These are phyloP conservation scores for Colletotrichum costaricense DNA, from an alignment of 2,329 filamentous ascomycete species.

Conservation along the genomic window DNA sequence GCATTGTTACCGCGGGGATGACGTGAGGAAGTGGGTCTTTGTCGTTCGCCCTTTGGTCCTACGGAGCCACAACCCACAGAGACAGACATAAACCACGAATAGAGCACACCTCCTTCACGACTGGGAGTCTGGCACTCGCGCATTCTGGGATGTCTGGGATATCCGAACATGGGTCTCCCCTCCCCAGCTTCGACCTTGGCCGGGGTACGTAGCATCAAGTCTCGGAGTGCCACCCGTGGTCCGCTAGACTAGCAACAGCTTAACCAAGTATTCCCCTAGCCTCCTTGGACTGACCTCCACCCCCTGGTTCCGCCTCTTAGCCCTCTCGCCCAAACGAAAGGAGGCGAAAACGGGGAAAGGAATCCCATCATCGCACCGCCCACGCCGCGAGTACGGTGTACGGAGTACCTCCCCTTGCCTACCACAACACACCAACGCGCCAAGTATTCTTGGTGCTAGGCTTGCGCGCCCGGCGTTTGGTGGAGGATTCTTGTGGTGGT, in stretches of 20 bases:
- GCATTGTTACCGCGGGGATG: conserved; percentile 27
- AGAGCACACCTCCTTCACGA: too few relatives aligned
- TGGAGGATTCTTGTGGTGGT: conserved; percentile 25
- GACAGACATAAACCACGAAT: too few relatives aligned
- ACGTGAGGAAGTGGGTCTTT: conserved; percentile 29
- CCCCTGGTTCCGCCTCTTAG: background rate
- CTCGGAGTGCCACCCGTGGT: conserved; percentile 33
- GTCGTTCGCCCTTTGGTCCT: conserved; percentile 15
- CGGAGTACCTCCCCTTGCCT: background rate
- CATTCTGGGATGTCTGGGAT: background rate
- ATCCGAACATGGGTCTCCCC: conserved; percentile 1
- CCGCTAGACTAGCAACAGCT: conserved; percentile 11
- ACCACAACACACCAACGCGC: background rate
- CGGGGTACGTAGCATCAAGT: conserved; percentile 10
- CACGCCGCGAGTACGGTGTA: too few relatives aligned
- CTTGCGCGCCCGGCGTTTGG: conserved; percentile 12
- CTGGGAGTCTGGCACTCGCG: background rate
- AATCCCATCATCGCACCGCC: conserved; percentile 2
- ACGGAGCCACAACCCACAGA: background rate
- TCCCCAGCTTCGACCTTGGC: background rate
- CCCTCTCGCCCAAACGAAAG: background rate
- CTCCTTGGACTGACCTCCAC: background rate
- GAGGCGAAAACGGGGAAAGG: conserved; percentile 4
- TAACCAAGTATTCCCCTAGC: background rate
- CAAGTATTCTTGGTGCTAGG: background rate